phyloP scores from a whole-genome alignment of 345 rosid genomes.

The Camelina neglecta region DNA sequence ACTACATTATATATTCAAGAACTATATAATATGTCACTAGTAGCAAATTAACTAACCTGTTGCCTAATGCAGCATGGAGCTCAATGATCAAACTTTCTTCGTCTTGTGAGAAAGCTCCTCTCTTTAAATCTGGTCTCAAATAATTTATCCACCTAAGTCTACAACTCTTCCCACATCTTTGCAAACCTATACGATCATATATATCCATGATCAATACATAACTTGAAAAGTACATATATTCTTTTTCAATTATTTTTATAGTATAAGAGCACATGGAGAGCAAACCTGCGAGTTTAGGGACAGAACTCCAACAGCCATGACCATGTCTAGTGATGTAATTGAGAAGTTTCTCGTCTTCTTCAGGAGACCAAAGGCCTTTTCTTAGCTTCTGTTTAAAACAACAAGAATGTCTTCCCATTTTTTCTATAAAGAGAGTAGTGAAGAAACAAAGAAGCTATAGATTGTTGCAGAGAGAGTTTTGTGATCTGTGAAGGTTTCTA shows the following conservation, averaged over 20 bases:
- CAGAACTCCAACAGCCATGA: slow-evolving; percentile 91
- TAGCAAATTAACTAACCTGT: slow-evolving; percentile 45
- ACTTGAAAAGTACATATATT: neutral
- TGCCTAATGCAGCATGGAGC: slow-evolving; percentile 69
- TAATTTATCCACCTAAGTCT: slow-evolving; percentile 93
- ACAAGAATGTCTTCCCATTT: slow-evolving; percentile 81
- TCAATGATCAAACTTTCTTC: slow-evolving; percentile 64
- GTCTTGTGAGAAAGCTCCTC: slow-evolving; percentile 71
- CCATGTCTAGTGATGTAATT: slow-evolving; percentile 73
- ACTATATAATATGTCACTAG: neutral
- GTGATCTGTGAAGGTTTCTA: slow-evolving; percentile 31
- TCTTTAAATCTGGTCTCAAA: slow-evolving; percentile 88
- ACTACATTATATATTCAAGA: neutral
- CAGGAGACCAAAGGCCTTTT: slow-evolving; percentile 95
- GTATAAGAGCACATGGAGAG: slow-evolving; percentile 2
- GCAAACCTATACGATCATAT: slow-evolving; percentile 40
- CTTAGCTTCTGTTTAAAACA: slow-evolving; percentile 76
- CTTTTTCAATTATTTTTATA: neutral
- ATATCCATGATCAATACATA: slow-evolving; percentile 23
- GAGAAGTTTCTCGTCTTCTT: slow-evolving; percentile 86
- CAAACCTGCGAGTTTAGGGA: slow-evolving; percentile 81
- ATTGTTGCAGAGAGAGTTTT: slow-evolving; percentile 21
- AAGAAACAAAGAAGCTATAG: slow-evolving; percentile 22
- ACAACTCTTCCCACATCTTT: slow-evolving; percentile 72
- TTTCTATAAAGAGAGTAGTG: neutral